Conservation (phyloP, 2,329 filamentous ascomycete species). For the Cryphonectria japonica region DNA sequence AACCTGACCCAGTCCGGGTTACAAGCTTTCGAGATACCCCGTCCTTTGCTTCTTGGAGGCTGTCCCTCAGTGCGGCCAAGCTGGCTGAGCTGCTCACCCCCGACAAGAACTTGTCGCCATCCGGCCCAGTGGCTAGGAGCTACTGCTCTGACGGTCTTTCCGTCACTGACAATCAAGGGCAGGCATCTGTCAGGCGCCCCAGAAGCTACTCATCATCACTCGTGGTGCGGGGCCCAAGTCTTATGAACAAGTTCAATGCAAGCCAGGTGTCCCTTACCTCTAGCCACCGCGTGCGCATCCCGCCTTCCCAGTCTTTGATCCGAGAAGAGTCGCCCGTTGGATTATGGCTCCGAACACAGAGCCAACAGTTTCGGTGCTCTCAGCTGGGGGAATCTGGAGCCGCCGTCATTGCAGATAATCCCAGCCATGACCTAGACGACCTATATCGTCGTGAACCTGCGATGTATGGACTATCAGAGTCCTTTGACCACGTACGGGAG, state of each 20-base stretch:
- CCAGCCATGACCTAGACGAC: neutral
- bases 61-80: conserved; percentile 28
- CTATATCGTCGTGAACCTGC: neutral
- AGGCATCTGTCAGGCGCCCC: neutral
- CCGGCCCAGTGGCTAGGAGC: conserved; percentile 11
- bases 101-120: neutral
- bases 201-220: conserved; percentile 21
- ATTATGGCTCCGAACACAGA: conserved; percentile 26
- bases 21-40: conserved; percentile 25
- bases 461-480: neutral
- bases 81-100: conserved; percentile 15
- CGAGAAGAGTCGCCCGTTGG: conserved; percentile 27
- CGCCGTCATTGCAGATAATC: neutral
- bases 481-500: neutral
- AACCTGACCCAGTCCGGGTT: conserved; percentile 14
- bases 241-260: neutral
- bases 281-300: conserved; percentile 11
- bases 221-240: neutral
- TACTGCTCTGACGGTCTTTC: conserved; percentile 11
- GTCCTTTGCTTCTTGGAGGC: conserved; percentile 31
- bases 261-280: conserved; percentile 20
- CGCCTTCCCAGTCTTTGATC: conserved; percentile 21
- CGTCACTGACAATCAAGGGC: neutral
- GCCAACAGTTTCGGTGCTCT: conserved; percentile 18
- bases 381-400: neutral